Conservation (phyloP, 768 basidiomycete genomes). For the Mycena venus region DNA sequence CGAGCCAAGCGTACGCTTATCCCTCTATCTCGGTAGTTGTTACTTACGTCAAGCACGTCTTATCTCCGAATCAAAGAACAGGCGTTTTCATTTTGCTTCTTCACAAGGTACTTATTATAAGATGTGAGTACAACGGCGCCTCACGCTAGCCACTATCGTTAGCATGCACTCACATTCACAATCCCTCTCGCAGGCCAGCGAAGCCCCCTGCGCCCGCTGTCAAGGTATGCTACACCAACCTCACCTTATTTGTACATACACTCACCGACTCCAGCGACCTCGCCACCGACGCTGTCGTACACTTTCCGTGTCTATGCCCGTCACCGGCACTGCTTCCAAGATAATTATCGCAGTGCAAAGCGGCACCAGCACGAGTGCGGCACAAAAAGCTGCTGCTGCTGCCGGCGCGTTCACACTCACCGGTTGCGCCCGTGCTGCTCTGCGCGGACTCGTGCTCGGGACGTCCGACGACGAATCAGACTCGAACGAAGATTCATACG, state of each 20-base stretch:
- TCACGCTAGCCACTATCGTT: background rate
- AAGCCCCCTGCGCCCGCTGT: background rate
- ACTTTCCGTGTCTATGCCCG: conserved; percentile 16
- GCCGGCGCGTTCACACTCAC: conserved; percentile 33
- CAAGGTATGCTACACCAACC: background rate
- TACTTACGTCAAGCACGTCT: background rate
- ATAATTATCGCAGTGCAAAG: conserved; percentile 15
- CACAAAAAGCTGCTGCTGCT: background rate
- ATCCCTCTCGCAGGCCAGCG: background rate
- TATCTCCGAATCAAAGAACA: background rate
- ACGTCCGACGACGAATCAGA: conserved; percentile 7
- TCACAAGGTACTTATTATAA: background rate
- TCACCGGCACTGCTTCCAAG: background rate
- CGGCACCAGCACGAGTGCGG: conserved; percentile 12
- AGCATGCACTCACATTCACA: background rate
- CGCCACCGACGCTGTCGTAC: conserved; percentile 21
- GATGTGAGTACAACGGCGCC: background rate
- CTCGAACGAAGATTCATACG: background rate
- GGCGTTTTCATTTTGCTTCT: background rate
- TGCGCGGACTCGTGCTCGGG: background rate
- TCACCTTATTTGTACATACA: background rate
- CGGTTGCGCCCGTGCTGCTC: conserved; percentile 26
- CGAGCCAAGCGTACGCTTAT: background rate
- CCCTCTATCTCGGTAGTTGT: background rate
- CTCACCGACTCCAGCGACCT: background rate